These are phyloP conservation scores for Colletotrichum theobromicola DNA, from an alignment of 2,329 filamentous ascomycete species.

Conservation along the genomic window DNA sequence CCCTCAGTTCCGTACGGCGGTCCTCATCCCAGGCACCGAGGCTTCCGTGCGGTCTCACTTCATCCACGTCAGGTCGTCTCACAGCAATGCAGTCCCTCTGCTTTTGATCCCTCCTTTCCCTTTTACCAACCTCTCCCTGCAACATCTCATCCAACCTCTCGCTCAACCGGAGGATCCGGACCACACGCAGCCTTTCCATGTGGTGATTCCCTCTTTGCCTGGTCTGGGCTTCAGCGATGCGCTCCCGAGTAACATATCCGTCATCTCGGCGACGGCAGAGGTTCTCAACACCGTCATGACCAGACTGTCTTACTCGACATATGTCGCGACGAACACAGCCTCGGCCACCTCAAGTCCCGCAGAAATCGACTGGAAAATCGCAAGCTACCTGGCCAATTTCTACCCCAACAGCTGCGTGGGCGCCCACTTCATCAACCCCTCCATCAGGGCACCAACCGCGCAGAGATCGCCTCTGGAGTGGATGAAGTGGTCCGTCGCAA, in stretches of 20 bases:
- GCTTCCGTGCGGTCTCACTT: constrained; percentile 65
- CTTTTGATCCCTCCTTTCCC: constrained; percentile 71
- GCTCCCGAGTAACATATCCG: constrained; percentile 52
- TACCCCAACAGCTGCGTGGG: constrained; percentile 60
- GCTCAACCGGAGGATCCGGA: constrained; percentile 55
- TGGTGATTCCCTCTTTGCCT: constrained; percentile 70
- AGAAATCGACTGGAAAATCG: constrained; percentile 57
- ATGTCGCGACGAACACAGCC: constrained; percentile 61
- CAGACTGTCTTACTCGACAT: constrained; percentile 62
- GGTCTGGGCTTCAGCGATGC: constrained; percentile 73
- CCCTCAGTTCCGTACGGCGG: constrained; percentile 68
- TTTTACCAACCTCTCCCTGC: constrained; percentile 65
- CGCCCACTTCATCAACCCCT: constrained; percentile 65
- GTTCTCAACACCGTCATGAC: constrained; percentile 66
- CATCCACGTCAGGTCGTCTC: constrained; percentile 62
- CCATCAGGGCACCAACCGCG: constrained; percentile 53
- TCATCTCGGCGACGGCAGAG: constrained; percentile 57
- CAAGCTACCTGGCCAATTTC: constrained; percentile 51
- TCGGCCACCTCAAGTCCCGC: constrained; percentile 50
- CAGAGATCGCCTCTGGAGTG: constrained; percentile 50
- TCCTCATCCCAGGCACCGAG: constrained; percentile 46
- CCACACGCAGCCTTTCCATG: constrained; percentile 61
- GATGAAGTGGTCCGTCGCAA: constrained; percentile 62
- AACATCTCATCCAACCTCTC: constrained; percentile 59
- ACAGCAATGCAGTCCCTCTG: constrained; percentile 62